Evolutionary conservation across 2,329 filamentous ascomycete genomes (phyloP).

Genomic region (Verticillium nonalfalfae): DNA sequence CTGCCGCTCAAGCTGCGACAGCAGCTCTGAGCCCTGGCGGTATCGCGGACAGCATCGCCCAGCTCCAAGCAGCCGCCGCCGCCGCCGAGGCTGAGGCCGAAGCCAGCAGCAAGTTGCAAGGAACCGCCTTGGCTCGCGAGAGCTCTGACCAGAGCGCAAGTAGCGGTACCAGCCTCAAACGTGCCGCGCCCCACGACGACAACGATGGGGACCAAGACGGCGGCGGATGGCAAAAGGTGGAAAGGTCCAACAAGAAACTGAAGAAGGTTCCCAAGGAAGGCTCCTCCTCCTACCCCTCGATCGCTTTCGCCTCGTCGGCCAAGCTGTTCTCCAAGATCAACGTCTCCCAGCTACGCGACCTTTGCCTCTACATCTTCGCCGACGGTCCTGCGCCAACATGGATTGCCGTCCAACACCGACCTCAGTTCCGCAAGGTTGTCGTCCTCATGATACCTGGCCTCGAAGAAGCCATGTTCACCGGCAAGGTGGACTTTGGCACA

Average conservation of each 20-base stretch:
- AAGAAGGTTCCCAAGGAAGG: slow-evolving; percentile 55
- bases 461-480: slow-evolving; percentile 83
- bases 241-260: slow-evolving; percentile 47
- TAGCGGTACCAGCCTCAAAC: slow-evolving; percentile 39
- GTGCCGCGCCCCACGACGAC: slow-evolving; percentile 39
- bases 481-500: slow-evolving; percentile 40
- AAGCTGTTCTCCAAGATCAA: slow-evolving; percentile 57
- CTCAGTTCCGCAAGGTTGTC: slow-evolving; percentile 71
- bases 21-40: background rate
- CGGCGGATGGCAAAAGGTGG: slow-evolving; percentile 50
- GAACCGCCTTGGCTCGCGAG: background rate
- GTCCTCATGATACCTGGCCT: slow-evolving; percentile 88
- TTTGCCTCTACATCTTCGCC: slow-evolving; percentile 61
- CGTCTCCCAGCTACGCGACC: slow-evolving; percentile 54
- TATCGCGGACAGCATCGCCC: background rate
- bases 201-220: slow-evolving; percentile 19
- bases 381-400: slow-evolving; percentile 60
- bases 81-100: slow-evolving; percentile 1
- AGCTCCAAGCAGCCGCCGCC: background rate
- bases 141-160: slow-evolving; percentile 17
- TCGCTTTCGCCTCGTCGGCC: slow-evolving; percentile 50
- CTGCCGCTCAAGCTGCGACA: slow-evolving; percentile 1
- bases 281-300: slow-evolving; percentile 52
- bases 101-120: background rate
- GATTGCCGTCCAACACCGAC: slow-evolving; percentile 56